phyloP scores from a whole-genome alignment of 164 flowering plant species.

The Akebia trifoliata region DNA sequence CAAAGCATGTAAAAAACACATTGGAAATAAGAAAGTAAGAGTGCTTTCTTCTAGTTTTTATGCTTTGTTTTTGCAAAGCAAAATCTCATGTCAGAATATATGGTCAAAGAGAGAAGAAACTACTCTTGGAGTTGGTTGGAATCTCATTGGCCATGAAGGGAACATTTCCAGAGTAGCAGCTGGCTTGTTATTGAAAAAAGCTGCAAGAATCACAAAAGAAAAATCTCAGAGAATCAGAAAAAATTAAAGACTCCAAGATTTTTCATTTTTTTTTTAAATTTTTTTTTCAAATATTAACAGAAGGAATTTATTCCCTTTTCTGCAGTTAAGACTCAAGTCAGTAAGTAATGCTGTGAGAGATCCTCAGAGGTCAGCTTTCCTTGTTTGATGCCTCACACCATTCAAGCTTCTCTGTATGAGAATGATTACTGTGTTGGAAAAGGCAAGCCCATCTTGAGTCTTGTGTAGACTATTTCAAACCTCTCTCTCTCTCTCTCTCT shows the following conservation, averaged over 20 bases:
- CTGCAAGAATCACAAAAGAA: constrained; percentile 63
- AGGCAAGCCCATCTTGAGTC: constrained; percentile 28
- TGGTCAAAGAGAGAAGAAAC: constrained; percentile 38
- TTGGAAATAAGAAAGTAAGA: background rate
- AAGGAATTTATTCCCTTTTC: constrained; percentile 28
- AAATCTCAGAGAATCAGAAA: constrained; percentile 40
- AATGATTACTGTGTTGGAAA: constrained; percentile 64
- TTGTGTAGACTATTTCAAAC: constrained; percentile 41
- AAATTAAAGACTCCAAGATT: constrained; percentile 17
- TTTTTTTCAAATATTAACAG: constrained; percentile 11
- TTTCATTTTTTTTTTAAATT: background rate
- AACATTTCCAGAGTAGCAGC: constrained; percentile 96
- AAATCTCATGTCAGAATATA: constrained; percentile 8
- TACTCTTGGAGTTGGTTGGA: constrained; percentile 58
- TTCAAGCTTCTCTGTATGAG: constrained; percentile 37
- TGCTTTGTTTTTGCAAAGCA: background rate
- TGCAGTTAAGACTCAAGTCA: constrained; percentile 56
- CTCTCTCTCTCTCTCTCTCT: constrained; percentile 27
- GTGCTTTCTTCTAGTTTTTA: too few species aligned
- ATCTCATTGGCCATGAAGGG: constrained; percentile 93
- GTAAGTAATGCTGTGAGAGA: constrained; percentile 40
- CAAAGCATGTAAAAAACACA: background rate
- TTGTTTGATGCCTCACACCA: constrained; percentile 57
- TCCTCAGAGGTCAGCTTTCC: constrained; percentile 42
- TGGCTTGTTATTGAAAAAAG: constrained; percentile 61